Evolutionary conservation across 352 stramenopile genomes (phyloP), one percentile per base, ranked within the genome.

Genomic region (Nothophytophthora sp.): DNA sequence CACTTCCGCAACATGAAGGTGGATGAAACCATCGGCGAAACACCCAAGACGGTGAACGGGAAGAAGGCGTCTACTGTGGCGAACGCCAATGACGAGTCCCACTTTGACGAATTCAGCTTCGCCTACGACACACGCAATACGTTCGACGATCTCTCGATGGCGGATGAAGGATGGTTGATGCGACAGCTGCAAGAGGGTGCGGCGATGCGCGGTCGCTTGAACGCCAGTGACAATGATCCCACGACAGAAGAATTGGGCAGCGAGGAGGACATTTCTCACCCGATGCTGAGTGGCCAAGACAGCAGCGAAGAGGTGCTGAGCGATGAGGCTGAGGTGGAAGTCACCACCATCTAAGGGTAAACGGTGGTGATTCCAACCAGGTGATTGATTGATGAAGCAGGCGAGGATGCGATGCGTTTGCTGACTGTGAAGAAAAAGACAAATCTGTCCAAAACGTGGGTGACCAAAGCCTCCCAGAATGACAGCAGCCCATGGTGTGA

Each of bases 1-100:
- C 85, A 95, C 34, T 95, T 95, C 66, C 75, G 75, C 32, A 93
- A 93, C 66, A 95, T 95, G 85, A 93, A 92, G 24, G 76, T 95
- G 24, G 78, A 87, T 40, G 82, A 90, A 54, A 85, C 82, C 35
- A 86, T 93, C 15, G 82, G 79, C 32, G 77, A 91, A 32, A 59
- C 65, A 36, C 73, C 68, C 40, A 80, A 92, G 61, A 62, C 63
- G 48, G 54, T 84, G 32, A 82, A 81, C 35, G 73, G 81, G 34
- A 80, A 70, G 36, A 89, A 89, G 39, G 60, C 73, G 6, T 60
- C 59, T 27, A 73, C 63, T 5, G 54, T 73, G 2, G 50, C 67
- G 32, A 65, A 70, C 50, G 70, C 66, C 24, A 76, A 63, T 20
- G 75, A 87, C 41, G 73, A 88, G 50, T 88, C 78, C 8, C 79